These are phyloP conservation scores for Phytophthora pistaciae DNA, from an alignment of 352 stramenopile species.

Conservation along the genomic window DNA sequence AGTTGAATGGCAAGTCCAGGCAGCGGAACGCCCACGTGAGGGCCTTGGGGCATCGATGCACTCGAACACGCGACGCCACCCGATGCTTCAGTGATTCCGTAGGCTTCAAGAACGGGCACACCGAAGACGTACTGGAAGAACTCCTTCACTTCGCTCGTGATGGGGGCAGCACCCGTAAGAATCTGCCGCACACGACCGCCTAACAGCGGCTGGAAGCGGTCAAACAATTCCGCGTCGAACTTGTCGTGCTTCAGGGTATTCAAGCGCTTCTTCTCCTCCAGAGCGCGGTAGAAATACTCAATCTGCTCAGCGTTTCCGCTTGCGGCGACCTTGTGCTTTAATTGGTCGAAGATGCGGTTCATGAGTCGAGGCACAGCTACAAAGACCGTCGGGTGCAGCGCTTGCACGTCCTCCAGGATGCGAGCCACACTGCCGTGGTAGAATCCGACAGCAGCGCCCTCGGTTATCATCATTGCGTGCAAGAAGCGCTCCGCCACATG, in stretches of 20 bases:
- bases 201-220: constrained; percentile 92
- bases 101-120: constrained; percentile 93
- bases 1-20: constrained; percentile 90
- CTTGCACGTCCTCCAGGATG: constrained; percentile 91
- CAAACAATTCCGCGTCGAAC: constrained; percentile 95
- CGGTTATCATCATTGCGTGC: constrained; percentile 88
- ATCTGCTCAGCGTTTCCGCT: constrained; percentile 40
- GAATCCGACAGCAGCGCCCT: constrained; percentile 77
- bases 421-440: constrained; percentile 82
- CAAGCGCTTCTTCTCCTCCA: constrained; percentile 51
- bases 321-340: constrained; percentile 60
- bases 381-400: constrained; percentile 91
- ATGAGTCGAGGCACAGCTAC: constrained; percentile 92
- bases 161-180: constrained; percentile 93
- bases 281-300: constrained; percentile 46
- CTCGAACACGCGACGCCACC: constrained; percentile 39
- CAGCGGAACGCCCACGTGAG: constrained; percentile 92
- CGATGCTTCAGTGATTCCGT: constrained; percentile 93
- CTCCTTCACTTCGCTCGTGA: constrained; percentile 92
- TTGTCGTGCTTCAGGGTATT: constrained; percentile 60
- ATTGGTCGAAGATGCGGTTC: constrained; percentile 96
- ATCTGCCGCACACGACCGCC: constrained; percentile 91
- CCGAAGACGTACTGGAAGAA: constrained; percentile 95
- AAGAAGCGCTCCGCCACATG: constrained; percentile 95
- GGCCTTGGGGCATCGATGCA: constrained; percentile 44